Evolutionary conservation across 352 stramenopile species (phyloP).

Genomic region (Phytophthora pseudosyringae): DNA sequence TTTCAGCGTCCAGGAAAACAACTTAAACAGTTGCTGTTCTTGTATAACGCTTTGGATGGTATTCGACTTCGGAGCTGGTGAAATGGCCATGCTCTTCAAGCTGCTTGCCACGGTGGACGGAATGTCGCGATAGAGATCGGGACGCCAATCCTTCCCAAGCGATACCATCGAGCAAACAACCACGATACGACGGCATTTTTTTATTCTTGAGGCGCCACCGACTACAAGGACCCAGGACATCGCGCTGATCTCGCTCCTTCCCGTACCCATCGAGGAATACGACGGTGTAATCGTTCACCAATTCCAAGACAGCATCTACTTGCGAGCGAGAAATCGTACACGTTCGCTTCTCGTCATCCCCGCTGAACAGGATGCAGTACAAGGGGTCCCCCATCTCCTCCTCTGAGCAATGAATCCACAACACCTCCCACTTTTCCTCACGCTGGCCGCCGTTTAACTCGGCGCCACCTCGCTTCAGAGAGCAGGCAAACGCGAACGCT

Average conservation of each 20-base stretch:
- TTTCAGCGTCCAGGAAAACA: not conserved
- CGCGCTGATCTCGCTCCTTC: not conserved
- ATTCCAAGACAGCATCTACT: not conserved
- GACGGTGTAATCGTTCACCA: not conserved
- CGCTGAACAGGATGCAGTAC: constrained; percentile 12
- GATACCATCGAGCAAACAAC: constrained; percentile 11
- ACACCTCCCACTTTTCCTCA: constrained; percentile 6
- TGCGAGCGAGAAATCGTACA: not conserved
- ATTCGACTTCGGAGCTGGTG: not conserved
- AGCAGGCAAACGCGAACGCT: constrained; percentile 22
- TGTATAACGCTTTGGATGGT: not conserved
- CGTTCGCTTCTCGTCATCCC: constrained; percentile 4
- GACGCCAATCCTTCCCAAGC: constrained; percentile 3
- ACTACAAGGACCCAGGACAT: not conserved
- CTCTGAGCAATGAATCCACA: constrained; percentile 15
- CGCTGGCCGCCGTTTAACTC: not conserved
- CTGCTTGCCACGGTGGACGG: not conserved
- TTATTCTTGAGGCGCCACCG: constrained; percentile 1
- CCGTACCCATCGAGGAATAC: constrained; percentile 16
- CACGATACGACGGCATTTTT: not conserved
- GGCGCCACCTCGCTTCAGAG: constrained; percentile 4
- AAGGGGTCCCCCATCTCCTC: not conserved
- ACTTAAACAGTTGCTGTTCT: not conserved
- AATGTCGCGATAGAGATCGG: not conserved
- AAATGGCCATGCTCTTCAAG: not conserved